Evolutionary conservation across 495 filamentous ascomycete species (phyloP).

Genomic region (Podospora conica): DNA sequence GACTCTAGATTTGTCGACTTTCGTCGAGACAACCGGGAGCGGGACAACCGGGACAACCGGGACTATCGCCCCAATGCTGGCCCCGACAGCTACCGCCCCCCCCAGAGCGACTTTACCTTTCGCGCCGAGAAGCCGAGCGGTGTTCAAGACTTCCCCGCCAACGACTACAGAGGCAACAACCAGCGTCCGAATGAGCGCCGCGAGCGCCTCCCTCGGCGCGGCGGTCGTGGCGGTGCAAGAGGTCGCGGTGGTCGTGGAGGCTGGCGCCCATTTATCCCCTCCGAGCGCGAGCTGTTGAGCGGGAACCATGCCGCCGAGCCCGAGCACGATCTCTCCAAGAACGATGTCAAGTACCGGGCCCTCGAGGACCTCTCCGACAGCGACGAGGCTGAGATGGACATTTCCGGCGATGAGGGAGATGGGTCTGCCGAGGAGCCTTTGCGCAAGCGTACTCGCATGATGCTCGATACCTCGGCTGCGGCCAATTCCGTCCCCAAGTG

Average conservation of each 20-base stretch:
- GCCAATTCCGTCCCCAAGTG: slow-evolving; percentile 59
- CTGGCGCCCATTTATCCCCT: slow-evolving; percentile 23
- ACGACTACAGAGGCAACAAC: slow-evolving; percentile 15
- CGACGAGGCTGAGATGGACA: slow-evolving; percentile 69
- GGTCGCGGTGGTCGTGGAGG: not conserved
- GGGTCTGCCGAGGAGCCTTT: slow-evolving; percentile 42
- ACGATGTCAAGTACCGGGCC: slow-evolving; percentile 37
- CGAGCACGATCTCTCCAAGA: slow-evolving; percentile 34
- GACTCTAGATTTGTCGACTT: slow-evolving; percentile 1
- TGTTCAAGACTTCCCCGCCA: slow-evolving; percentile 23
- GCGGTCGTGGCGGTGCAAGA: not conserved
- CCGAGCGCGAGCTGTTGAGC: slow-evolving; percentile 37
- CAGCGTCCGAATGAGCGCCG: not conserved
- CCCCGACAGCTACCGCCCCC: slow-evolving; percentile 26
- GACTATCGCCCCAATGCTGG: slow-evolving; percentile 2
- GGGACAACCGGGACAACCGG: too few species aligned
- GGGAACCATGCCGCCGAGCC: slow-evolving; percentile 26
- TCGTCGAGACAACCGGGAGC: too few species aligned
- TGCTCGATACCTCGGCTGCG: slow-evolving; percentile 27
- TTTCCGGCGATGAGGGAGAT: slow-evolving; percentile 45
- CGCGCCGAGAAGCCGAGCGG: slow-evolving; percentile 37
- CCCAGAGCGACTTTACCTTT: slow-evolving; percentile 43
- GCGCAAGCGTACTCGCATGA: slow-evolving; percentile 40
- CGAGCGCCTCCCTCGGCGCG: not conserved
- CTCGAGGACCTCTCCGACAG: slow-evolving; percentile 63